Evolutionary conservation across 1,284 basidiomycete species (phyloP).

Genomic region (Phenoliferia sp.): DNA sequence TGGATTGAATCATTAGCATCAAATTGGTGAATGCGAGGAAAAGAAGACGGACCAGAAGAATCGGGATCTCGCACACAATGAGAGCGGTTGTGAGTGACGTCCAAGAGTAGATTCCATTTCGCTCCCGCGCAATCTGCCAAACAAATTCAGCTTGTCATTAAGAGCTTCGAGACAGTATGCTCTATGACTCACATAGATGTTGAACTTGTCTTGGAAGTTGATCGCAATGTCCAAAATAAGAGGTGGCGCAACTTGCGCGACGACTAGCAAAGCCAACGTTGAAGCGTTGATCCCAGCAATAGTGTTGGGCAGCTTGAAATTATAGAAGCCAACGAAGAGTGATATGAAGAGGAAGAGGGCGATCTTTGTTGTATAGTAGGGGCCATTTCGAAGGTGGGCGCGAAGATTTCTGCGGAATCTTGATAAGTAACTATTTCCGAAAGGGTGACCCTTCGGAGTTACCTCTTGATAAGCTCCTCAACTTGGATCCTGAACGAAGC

Average conservation of each 20-base stretch:
- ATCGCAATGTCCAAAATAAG: constrained; percentile 20
- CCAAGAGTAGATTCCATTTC: constrained; percentile 28
- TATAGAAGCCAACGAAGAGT: constrained; percentile 8
- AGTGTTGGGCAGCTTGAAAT: background rate
- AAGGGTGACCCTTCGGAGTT: background rate
- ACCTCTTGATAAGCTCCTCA: constrained; percentile 6
- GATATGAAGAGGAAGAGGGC: constrained; percentile 5
- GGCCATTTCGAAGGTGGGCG: constrained; percentile 6
- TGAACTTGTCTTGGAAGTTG: constrained; percentile 10
- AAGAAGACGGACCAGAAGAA: background rate
- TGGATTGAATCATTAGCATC: background rate
- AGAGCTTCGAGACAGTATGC: background rate
- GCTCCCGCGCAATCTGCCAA: constrained; percentile 10
- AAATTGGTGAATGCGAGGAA: background rate
- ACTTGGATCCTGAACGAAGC: background rate
- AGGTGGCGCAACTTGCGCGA: constrained; percentile 12
- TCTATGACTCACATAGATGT: constrained; percentile 6
- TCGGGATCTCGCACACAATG: constrained; percentile 15
- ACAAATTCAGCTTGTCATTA: background rate
- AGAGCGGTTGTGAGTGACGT: constrained; percentile 17
- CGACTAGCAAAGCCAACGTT: constrained; percentile 8
- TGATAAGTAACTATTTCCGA: background rate
- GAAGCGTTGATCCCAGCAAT: constrained; percentile 3
- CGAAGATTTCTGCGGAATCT: background rate
- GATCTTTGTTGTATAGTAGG: constrained; percentile 10